These are phyloP conservation scores for Lycium barbarum DNA, from an alignment of 257 asterid genomes.

Conservation along the genomic window DNA sequence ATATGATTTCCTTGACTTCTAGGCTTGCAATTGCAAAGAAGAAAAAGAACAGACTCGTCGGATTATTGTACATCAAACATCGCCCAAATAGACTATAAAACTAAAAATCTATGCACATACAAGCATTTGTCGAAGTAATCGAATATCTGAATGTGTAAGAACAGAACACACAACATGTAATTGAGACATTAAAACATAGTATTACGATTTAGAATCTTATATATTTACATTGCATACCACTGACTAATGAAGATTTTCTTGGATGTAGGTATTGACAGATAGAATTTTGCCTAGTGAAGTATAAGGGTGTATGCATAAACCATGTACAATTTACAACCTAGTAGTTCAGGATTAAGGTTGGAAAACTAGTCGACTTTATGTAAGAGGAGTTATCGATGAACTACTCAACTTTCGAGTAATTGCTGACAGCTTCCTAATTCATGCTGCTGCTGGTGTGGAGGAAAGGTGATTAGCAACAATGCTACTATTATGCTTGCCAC, in stretches of 20 bases:
- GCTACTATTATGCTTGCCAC: conserved; percentile 43
- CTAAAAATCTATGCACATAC: neutral
- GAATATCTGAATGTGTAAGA: neutral
- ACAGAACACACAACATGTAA: neutral
- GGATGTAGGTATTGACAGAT: neutral
- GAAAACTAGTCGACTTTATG: neutral
- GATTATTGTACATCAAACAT: neutral
- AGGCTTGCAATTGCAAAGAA: neutral
- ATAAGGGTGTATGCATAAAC: conserved; percentile 14
- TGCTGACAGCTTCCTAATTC: conserved; percentile 28
- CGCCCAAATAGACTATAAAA: neutral
- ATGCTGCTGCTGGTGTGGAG: conserved; percentile 72
- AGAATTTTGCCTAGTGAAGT: neutral
- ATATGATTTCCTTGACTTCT: neutral
- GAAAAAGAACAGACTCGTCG: too few relatives aligned
- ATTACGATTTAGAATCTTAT: neutral
- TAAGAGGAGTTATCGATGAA: conserved; percentile 19
- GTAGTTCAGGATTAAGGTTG: conserved; percentile 8
- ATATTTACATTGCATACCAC: neutral
- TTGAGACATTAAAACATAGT: neutral
- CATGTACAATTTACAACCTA: conserved; percentile 6
- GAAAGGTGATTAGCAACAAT: conserved; percentile 45
- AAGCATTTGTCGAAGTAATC: neutral
- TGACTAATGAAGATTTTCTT: neutral
- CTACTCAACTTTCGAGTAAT: neutral